phyloP scores from a whole-genome alignment of 2,329 filamentous ascomycete species.

The Fusarium sp. region DNA sequence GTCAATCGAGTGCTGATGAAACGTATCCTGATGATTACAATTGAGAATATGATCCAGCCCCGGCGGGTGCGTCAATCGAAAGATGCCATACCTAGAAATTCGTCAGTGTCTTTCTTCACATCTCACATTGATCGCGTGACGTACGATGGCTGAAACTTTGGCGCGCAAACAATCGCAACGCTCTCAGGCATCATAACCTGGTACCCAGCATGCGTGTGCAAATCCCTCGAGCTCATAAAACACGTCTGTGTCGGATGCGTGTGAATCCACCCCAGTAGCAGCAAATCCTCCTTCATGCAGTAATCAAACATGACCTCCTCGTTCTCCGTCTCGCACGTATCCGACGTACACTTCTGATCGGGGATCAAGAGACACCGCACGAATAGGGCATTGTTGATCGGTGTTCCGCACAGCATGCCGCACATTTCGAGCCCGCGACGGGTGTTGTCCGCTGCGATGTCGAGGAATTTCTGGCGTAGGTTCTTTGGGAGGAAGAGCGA shows the following conservation, averaged over 20 bases:
- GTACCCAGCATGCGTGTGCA: conserved; percentile 94
- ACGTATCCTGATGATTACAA: conserved; percentile 80
- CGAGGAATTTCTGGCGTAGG: conserved; percentile 78
- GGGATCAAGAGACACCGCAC: conserved; percentile 89
- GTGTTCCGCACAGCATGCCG: conserved; percentile 88
- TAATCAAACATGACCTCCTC: conserved; percentile 87
- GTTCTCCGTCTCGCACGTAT: conserved; percentile 95
- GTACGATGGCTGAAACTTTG: conserved; percentile 78
- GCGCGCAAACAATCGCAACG: conserved; percentile 95
- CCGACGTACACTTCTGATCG: conserved; percentile 85
- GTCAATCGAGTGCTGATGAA: conserved; percentile 75
- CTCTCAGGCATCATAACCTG: conserved; percentile 97
- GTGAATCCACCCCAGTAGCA: conserved; percentile 96
- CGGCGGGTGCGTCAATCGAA: conserved; percentile 91
- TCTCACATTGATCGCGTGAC: conserved; percentile 36
- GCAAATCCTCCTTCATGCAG: conserved; percentile 81
- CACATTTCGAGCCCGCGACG: conserved; percentile 87
- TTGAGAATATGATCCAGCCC: conserved; percentile 84
- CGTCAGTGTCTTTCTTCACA: neutral
- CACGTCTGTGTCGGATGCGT: conserved; percentile 97
- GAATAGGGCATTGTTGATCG: conserved; percentile 93
- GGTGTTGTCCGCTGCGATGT: conserved; percentile 80
- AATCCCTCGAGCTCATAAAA: conserved; percentile 93
- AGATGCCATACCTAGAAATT: conserved; percentile 78
- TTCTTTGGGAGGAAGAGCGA: conserved; percentile 85